Base-by-base conservation (phyloP, 2,329 filamentous ascomycete species). In the Botrytis deweyae region DNA sequence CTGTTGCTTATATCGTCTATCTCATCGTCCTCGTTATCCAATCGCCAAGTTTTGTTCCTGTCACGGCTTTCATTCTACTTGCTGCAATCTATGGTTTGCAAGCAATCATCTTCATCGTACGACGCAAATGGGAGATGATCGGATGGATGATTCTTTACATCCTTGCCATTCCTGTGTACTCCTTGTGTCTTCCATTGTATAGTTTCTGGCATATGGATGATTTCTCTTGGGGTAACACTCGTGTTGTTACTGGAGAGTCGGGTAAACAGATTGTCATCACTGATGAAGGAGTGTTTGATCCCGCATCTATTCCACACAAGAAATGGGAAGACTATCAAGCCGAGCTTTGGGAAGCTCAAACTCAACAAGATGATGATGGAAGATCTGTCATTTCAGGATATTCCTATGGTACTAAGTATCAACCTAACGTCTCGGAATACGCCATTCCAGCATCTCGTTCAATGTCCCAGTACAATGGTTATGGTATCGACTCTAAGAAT, bases 201-300 rank as follows among this genome's bases (percentile, higher is more conserved):
- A 88, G 95, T 68, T 99, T 99, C 88, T 99, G 96, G 96, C 89
- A 98, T 85, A 98, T 98, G 96, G 96, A 99, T 83, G 96, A 99
- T 84, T 99, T 99, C 89, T 93, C 92, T 80, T 99, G 96, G 96
- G 96, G 96, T 84, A 99, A 98, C 84, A 99, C 96, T 59, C 95
- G 96, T 90, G 90, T 99, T 74, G 94, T 99, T 77, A 96, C 93
- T 12, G 96, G 96, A 82, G 96, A 99, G 82, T 91, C 92, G 83
- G 96, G 96, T 77, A 92, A 94, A 82, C 95, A 98, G 86, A 86
- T 98, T 76, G 90, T 99, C 78, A 92, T 99, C 77, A 93, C 94
- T 1, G 96, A 99, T 82, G 96, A 99, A 85, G 96, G 96, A 86
- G 98, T 97, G 83, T 99, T 98, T 81, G 96, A 99, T 81, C 95